These are phyloP conservation scores for Venturia oleaginea DNA, from an alignment of 2,329 filamentous ascomycete genomes.

Conservation along the genomic window DNA sequence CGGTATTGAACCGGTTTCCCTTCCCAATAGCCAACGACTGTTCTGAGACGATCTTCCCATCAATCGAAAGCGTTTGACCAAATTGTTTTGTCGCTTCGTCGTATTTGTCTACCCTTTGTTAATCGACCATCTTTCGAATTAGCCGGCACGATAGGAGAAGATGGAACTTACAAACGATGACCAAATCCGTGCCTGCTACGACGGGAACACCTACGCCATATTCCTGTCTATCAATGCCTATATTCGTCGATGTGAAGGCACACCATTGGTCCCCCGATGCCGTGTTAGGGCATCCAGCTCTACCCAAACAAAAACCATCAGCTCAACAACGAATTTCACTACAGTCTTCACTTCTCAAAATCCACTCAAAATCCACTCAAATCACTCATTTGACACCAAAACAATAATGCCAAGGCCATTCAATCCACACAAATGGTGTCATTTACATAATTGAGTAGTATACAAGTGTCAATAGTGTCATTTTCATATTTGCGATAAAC, in stretches of 20 bases:
- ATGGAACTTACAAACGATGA: too few species aligned
- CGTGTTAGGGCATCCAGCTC: not conserved
- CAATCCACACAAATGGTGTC: too few species aligned
- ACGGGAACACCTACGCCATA: not conserved
- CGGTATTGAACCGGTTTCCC: slow-evolving; percentile 1
- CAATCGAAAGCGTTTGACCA: not conserved
- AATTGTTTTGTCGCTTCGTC: slow-evolving; percentile 1
- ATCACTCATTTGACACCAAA: too few species aligned
- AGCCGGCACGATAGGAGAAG: too few species aligned
- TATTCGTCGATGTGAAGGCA: slow-evolving; percentile 4
- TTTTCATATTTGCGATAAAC: too few species aligned
- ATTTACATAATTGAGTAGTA: too few species aligned
- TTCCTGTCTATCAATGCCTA: not conserved
- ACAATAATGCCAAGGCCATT: too few species aligned
- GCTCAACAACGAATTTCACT: too few species aligned
- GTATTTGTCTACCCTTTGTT: not conserved
- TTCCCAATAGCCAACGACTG: not conserved
- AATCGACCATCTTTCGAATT: too few species aligned
- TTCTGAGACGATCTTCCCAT: not conserved
- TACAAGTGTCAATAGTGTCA: too few species aligned
- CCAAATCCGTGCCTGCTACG: not conserved
- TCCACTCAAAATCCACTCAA: too few species aligned
- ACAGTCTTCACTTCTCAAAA: too few species aligned
- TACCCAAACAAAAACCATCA: not conserved
- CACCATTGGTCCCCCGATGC: slow-evolving; percentile 1